These are phyloP conservation scores for Solanum corneliomulleri DNA, from an alignment of 257 asterid species.

Conservation along the genomic window DNA sequence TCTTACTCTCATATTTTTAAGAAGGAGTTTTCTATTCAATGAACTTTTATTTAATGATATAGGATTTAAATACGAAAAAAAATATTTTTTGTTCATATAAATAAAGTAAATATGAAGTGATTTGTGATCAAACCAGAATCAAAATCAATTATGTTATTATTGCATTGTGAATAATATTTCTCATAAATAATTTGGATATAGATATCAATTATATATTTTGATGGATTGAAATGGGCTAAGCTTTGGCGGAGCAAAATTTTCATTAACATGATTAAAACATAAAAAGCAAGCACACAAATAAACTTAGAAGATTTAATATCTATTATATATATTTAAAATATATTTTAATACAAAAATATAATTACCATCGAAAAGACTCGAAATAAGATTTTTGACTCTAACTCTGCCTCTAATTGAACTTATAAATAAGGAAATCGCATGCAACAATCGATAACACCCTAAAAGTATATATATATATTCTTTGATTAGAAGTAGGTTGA, in stretches of 20 bases:
- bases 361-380: background rate
- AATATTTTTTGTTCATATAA: background rate
- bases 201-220: no score
- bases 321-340: background rate
- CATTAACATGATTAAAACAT: background rate
- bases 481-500: background rate
- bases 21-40: background rate
- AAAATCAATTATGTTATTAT: fast-evolving
- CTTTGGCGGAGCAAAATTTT: background rate
- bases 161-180: no score
- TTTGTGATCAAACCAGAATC: background rate
- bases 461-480: background rate
- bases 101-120: background rate
- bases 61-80: background rate
- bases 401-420: background rate
- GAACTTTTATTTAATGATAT: background rate
- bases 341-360: background rate
- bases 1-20: background rate
- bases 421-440: no score
- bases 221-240: background rate
- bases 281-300: background rate
- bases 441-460: background rate
- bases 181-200: background rate
- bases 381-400: background rate
- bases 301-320: background rate